Percentiles rank a stretch among this genome's conserved stretches.
Conservation (phyloP, 2,329 filamentous ascomycete genomes). For the Cladosporium sp. region DNA sequence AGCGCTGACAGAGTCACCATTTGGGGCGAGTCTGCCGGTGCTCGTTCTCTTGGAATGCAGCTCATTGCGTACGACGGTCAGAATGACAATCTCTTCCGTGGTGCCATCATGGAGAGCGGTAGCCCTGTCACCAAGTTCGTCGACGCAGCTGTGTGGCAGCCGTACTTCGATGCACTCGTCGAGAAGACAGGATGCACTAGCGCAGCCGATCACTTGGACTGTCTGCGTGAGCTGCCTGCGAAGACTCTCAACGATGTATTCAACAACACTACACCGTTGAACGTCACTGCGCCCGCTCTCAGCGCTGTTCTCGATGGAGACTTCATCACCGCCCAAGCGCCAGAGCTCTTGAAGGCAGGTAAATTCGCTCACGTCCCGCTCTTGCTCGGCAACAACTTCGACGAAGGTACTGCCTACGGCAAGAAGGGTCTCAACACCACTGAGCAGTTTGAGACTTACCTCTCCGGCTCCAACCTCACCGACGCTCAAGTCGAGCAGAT, state of each 20-base stretch:
- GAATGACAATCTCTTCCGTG: constrained; percentile 40
- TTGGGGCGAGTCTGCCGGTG: constrained; percentile 62
- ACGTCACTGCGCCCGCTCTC: neutral
- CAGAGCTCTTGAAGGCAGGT: constrained; percentile 1
- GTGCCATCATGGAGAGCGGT: constrained; percentile 39
- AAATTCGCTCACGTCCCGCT: constrained; percentile 24
- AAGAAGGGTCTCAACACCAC: constrained; percentile 24
- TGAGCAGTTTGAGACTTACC: constrained; percentile 16
- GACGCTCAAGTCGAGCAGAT: neutral
- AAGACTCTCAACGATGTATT: constrained; percentile 19
- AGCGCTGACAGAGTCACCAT: constrained; percentile 73
- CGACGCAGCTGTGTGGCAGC: constrained; percentile 36
- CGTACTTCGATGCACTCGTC: constrained; percentile 59
- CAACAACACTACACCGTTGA: constrained; percentile 15
- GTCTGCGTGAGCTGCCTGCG: constrained; percentile 50
- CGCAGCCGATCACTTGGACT: constrained; percentile 55
- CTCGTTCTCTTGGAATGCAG: constrained; percentile 45
- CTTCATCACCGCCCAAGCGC: constrained; percentile 3
- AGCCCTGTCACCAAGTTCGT: neutral
- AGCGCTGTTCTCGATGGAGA: constrained; percentile 8
- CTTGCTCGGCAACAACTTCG: constrained; percentile 26
- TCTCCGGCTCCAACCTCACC: neutral
- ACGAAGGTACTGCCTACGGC: constrained; percentile 25
- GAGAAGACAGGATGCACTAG: constrained; percentile 54
- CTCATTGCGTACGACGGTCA: constrained; percentile 35